Evolutionary conservation across 2,329 filamentous ascomycete genomes (phyloP).

Genomic region (Talaromyces sp.): DNA sequence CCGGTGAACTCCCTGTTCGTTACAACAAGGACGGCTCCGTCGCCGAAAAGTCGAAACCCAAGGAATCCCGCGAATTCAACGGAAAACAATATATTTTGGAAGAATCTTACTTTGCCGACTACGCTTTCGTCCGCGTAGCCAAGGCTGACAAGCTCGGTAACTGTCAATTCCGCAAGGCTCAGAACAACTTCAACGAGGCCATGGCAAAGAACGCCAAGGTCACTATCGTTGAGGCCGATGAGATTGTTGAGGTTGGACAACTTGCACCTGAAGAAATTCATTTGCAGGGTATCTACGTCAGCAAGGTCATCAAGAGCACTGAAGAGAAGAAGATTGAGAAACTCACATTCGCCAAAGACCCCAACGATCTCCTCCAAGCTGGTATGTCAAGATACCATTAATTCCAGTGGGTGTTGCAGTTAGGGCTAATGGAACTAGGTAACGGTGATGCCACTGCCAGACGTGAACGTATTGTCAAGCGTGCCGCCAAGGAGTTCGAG

Average conservation of each 20-base stretch:
- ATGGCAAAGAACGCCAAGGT: slow-evolving; percentile 78
- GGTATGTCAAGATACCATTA: slow-evolving; percentile 34
- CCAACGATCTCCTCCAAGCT: slow-evolving; percentile 46
- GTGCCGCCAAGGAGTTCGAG: slow-evolving; percentile 73
- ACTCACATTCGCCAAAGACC: slow-evolving; percentile 69
- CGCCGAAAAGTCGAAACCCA: slow-evolving; percentile 64
- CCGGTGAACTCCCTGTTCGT: slow-evolving; percentile 61
- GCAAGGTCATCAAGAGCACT: slow-evolving; percentile 73
- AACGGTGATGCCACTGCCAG: slow-evolving; percentile 64
- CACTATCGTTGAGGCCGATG: slow-evolving; percentile 80
- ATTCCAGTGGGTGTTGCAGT: background rate
- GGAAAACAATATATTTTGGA: slow-evolving; percentile 74
- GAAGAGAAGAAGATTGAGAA: slow-evolving; percentile 73
- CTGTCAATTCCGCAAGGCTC: slow-evolving; percentile 72
- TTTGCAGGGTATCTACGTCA: slow-evolving; percentile 80
- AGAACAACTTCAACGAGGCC: slow-evolving; percentile 69
- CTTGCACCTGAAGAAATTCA: slow-evolving; percentile 72
- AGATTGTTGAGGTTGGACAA: slow-evolving; percentile 72
- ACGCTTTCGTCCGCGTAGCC: slow-evolving; percentile 72
- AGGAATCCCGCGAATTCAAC: slow-evolving; percentile 70
- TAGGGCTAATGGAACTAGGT: slow-evolving; percentile 30
- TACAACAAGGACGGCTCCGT: slow-evolving; percentile 78
- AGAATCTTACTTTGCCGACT: slow-evolving; percentile 70
- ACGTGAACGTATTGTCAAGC: slow-evolving; percentile 73
- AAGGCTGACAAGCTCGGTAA: slow-evolving; percentile 76